phyloP scores from a whole-genome alignment of 2,329 filamentous ascomycete genomes.

The Aureobasidium subglaciale region DNA sequence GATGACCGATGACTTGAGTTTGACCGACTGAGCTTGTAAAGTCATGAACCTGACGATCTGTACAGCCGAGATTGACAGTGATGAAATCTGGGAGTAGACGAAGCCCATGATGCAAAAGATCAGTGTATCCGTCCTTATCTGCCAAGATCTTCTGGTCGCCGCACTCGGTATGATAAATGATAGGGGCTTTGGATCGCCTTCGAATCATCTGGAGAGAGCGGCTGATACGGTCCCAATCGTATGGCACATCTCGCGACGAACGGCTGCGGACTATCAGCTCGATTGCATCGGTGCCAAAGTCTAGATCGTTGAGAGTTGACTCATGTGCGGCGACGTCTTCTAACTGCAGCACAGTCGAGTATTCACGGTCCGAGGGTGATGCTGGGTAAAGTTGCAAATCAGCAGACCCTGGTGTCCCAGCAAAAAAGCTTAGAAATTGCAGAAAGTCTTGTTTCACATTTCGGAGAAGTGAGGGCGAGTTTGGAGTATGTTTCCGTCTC shows the following conservation, averaged over 20 bases:
- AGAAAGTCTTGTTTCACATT: conserved; percentile 10
- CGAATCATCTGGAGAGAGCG: not conserved
- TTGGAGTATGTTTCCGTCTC: not conserved
- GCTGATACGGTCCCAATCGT: not conserved
- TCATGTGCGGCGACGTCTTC: not conserved
- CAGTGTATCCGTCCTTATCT: not conserved
- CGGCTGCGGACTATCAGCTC: not conserved
- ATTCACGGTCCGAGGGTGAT: not conserved
- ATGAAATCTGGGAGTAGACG: conserved; percentile 52
- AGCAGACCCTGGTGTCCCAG: not conserved
- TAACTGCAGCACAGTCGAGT: not conserved
- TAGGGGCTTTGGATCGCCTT: not conserved
- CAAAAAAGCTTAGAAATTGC: not conserved
- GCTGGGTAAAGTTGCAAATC: not conserved
- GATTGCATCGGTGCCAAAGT: not conserved
- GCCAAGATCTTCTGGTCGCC: not conserved
- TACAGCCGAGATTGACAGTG: conserved; percentile 51
- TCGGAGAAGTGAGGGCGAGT: not conserved
- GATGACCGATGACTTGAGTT: conserved; percentile 56
- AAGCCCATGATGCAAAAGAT: not conserved
- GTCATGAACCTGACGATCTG: conserved; percentile 43
- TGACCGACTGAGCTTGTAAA: conserved; percentile 47
- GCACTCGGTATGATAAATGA: not conserved
- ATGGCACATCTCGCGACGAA: not conserved
- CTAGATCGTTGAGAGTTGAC: not conserved